Evolutionary conservation across 2,329 filamentous ascomycete species (phyloP), one percentile per base, ranked within the genome.

Genomic region (Penicillium janthinellum): DNA sequence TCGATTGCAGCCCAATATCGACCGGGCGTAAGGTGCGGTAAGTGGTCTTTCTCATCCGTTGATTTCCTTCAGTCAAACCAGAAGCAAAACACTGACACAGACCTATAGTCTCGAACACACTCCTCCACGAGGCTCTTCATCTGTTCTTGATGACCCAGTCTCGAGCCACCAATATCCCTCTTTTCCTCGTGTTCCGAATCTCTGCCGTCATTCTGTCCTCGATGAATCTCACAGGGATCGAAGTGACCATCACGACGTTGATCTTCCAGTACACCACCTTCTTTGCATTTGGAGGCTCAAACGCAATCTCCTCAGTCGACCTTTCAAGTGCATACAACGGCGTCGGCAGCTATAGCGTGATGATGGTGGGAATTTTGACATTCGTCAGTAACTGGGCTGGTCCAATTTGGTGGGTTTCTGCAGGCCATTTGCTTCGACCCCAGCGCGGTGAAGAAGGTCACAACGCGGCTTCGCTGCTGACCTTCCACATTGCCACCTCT

Each of bases 271-370:
- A 93, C 77, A 82, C 86, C 38, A 88, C 89, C 54, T 99, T 96
- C 82, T 99, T 98, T 73, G 89, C 91, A 34, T 87, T 92, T 63
- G 95, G 93, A 25, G 92, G 92, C 72, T 91, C 91, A 49, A 99
- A 99, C 74, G 90, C 95, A 42, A 96, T 99, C 66, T 96, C 93
- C 12, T 94, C 90, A n/a, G 87, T 99, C 68, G 93, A 98, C 71
- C 84, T 99, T 20, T 96, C 92, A 5, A 96, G 89, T 72, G 93
- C 93, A 0, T 99, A 99, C 78, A 99, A 99, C 70, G 95, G 95
- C 63, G 83, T 99, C 39, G 85, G 84, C 52, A 86, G 83, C 57
- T 99, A 96, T 80, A 93, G 90, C 71, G 82, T 95, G 63, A 64
- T 87, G n/a, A 83, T 88, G 15, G 95, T 99, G 15, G 95, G 92